Base-by-base conservation (phyloP, 2,329 filamentous ascomycete genomes). In the Aspergillus ruber region DNA sequence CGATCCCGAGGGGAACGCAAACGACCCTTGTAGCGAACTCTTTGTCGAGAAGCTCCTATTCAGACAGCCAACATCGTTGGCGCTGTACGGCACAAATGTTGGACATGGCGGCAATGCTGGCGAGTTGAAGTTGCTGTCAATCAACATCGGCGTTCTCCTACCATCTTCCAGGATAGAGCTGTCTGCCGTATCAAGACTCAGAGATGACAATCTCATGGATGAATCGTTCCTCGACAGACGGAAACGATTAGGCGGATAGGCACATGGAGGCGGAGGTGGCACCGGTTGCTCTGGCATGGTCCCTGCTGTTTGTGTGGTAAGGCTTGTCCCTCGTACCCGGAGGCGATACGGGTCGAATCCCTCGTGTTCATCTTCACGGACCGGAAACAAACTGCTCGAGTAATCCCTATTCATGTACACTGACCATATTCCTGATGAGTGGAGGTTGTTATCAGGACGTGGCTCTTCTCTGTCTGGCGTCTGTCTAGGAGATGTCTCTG, bases 151-250 rank as follows among this genome's bases (percentile, higher is more conserved):
- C 20, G 55, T 55, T 33, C 57, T 56, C 44, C 53, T 50, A 36
- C 59, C 58, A 25, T 66, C 66, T 8, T 68, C 65, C 21, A 68
- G 46, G 35, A 69, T 68, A 2, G 66, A 69, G 46, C 65, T 69
- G 49, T 67, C 64, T 3, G 63, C 66, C 1, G 65, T 69, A 44
- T 68, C 66, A 1, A 69, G 48, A 44, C 66, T 69, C 50, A 67
- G 51, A 1, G 64, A 66, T 10, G 67, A 69, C 35, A 66, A 55
- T 3, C 66, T 58, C 53, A 63, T 57, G 4, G 56, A 46, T 4
- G 65, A 69, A 45, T 68, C 65, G 36, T 68, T 66, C 47, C 59
- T 60, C 21, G 63, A 56, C 12, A 67, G 57, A 27, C 58, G 62
- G 46, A 66, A 62, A 32, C 64, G 55, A 38, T 63, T 63, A n/a